Conservation (phyloP, 495 filamentous ascomycete genomes). For the Lepidopterella palustris region DNA sequence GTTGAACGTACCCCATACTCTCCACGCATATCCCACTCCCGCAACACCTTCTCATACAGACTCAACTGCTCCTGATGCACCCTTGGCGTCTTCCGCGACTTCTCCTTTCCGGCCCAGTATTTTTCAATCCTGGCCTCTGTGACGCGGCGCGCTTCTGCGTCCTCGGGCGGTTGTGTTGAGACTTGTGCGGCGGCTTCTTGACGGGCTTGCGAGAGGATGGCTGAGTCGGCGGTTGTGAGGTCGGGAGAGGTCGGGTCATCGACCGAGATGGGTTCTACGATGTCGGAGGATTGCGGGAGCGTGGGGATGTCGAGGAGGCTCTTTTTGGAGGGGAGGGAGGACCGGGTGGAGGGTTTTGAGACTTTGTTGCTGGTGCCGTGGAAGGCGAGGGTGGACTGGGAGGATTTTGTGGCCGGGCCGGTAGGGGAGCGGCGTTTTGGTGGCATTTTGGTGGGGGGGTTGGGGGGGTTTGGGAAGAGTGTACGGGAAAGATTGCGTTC, state of each 20-base stretch:
- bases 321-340: slow-evolving; percentile 33
- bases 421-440: slow-evolving; percentile 55
- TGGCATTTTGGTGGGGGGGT: slow-evolving; percentile 53
- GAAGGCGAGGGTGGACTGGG: slow-evolving; percentile 73
- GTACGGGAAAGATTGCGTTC: not conserved
- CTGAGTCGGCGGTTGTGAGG: slow-evolving; percentile 46
- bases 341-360: slow-evolving; percentile 59
- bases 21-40: slow-evolving; percentile 80
- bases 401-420: slow-evolving; percentile 38
- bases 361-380: slow-evolving; percentile 57
- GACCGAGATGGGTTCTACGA: slow-evolving; percentile 28
- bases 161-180: slow-evolving; percentile 41
- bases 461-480: not conserved
- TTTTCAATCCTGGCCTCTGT: slow-evolving; percentile 55
- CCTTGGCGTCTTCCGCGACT: slow-evolving; percentile 48
- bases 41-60: slow-evolving; percentile 72
- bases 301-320: slow-evolving; percentile 21
- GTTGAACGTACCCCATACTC: slow-evolving; percentile 75
- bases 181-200: slow-evolving; percentile 30
- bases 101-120: slow-evolving; percentile 69
- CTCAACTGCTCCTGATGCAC: slow-evolving; percentile 70
- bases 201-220: slow-evolving; percentile 34
- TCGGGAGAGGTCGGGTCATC: slow-evolving; percentile 38
- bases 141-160: slow-evolving; percentile 54
- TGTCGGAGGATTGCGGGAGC: slow-evolving; percentile 40